Conservation (phyloP, 1,284 basidiomycete species). For the Ustilago xerochloae region DNA sequence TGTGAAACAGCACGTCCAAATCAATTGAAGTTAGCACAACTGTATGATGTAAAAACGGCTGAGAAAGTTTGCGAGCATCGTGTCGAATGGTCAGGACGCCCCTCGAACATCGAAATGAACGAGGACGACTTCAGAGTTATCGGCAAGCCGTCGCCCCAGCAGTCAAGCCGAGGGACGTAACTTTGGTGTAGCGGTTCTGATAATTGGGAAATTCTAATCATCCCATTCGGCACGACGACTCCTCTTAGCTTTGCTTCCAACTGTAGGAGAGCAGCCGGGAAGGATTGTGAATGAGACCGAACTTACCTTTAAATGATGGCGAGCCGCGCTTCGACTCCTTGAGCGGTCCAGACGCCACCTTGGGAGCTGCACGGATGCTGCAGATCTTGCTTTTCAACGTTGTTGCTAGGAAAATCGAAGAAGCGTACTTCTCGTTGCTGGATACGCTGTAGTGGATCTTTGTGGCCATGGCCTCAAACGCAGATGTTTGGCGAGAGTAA, state of each 20-base stretch:
- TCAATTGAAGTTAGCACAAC: background rate
- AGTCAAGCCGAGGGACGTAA: conserved; percentile 40
- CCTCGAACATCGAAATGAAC: conserved; percentile 4
- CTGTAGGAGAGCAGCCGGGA: background rate
- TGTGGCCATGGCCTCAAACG: conserved; percentile 15
- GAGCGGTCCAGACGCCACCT: background rate
- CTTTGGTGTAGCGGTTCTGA: conserved; percentile 57
- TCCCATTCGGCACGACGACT: conserved; percentile 19
- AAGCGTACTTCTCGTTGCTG: conserved; percentile 3
- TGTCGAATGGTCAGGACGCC: conserved; percentile 45
- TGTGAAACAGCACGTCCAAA: conserved; percentile 5
- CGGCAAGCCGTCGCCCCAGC: conserved; percentile 41
- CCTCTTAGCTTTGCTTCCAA: background rate
- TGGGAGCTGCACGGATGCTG: conserved; percentile 10
- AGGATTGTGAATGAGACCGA: background rate
- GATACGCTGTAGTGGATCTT: conserved; percentile 3
- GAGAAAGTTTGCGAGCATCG: background rate
- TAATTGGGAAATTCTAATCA: conserved; percentile 47
- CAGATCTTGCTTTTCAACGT: conserved; percentile 17
- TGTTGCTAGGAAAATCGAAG: background rate
- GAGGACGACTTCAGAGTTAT: conserved; percentile 47
- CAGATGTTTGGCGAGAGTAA: conserved; percentile 20
- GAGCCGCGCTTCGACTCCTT: conserved; percentile 3
- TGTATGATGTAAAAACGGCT: background rate
- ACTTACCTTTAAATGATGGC: conserved; percentile 23